Evolutionary conservation across 441 rosid species (phyloP).

Genomic region (Hura crepitans): DNA sequence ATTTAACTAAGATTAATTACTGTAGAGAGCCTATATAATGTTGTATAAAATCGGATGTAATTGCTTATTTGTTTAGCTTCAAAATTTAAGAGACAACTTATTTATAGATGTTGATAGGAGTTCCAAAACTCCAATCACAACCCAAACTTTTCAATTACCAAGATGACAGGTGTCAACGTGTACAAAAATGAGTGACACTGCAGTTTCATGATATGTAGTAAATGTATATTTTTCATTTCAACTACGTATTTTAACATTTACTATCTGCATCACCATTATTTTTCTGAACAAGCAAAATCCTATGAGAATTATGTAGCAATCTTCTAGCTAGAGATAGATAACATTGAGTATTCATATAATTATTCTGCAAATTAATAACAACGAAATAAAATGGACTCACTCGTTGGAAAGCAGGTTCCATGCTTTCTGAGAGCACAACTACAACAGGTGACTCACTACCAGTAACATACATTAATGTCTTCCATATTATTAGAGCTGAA

Average conservation of each 20-base stretch:
- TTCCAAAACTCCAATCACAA: neutral
- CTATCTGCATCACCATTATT: no score
- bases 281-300: no score
- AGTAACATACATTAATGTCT: constrained; percentile 61
- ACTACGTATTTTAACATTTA: no score
- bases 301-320: no score
- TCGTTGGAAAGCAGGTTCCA: constrained; percentile 91
- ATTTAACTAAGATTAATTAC: no score
- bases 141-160: neutral
- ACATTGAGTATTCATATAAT: no score
- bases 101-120: neutral
- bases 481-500: constrained; percentile 78
- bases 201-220: neutral
- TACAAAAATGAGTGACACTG: neutral
- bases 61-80: neutral
- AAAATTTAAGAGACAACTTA: neutral
- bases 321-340: no score
- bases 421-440: constrained; percentile 77
- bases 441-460: constrained; percentile 85
- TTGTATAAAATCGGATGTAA: neutral
- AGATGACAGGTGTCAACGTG: neutral
- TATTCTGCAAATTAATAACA: neutral
- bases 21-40: no score
- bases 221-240: no score
- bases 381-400: constrained; percentile 30